Base-by-base conservation (phyloP, 2,329 filamentous ascomycete species). In the Neonectria ditissima region DNA sequence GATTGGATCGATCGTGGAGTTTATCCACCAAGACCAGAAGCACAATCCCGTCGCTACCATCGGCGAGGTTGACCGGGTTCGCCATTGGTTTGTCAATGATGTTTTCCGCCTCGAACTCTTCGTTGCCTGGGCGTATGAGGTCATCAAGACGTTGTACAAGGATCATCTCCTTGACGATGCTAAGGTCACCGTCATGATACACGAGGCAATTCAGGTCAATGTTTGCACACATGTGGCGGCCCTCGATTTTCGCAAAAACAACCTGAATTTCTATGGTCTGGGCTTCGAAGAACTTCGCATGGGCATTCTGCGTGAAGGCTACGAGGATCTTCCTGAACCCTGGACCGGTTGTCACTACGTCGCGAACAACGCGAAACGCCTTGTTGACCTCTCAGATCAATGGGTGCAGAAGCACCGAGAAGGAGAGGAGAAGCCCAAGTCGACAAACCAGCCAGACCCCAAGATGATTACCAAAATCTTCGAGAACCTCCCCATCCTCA, bases 71-170 rank as follows among this genome's bases (percentile, higher is more conserved):
- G 93, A 97, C 73, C 83, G 86, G 8, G 89, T 97, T 16, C 88
- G 94, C n/a, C 89, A 93, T 70, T 97, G 92, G 89, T 97, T 97
- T 73, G 84, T 94, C 65, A 86, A 91, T 69, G 92, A 94, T 73
- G 84, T 94, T 32, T 87, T 87, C 77, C 86, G 87, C 28, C 84
- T 97, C 68, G 89, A 94, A 58, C 83, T 92, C 59, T 88, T 96
- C 45, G 84, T 97, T 51, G 91, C 92, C 1, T 96, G 92, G 91
- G 89, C 91, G 9, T 92, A 89, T 71, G 90, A 92, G 75, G 89
- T 89, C 14, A 90, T 95, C 76, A 92, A 92, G 75, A 87, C 91
- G 59, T 83, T 91, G 62, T 91, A 90, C 72, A 87, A 88, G 59
- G 88, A 89, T 54, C 83, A 85, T 34, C 75, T 86, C 2, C 82